Percentiles rank a stretch among this genome's conserved stretches.
These are phyloP conservation scores for Podaxis pistillaris DNA, from an alignment of 768 basidiomycete genomes.

Conservation along the genomic window DNA sequence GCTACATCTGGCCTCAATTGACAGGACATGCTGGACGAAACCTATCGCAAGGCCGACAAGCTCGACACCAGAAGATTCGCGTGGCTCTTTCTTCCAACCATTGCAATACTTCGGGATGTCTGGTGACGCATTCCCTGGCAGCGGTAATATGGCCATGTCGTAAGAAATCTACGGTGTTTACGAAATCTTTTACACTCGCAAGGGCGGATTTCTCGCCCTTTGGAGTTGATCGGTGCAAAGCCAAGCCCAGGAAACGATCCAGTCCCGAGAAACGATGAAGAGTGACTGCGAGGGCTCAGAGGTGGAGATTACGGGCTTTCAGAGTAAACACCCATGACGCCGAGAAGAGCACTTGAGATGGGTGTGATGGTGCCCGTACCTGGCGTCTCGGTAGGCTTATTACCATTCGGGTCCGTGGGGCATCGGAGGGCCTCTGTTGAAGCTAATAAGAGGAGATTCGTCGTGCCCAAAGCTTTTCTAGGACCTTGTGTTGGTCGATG, in stretches of 20 bases:
- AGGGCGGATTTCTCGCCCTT: slow-evolving; percentile 15
- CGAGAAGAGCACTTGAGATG: slow-evolving; percentile 41
- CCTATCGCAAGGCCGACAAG: slow-evolving; percentile 45
- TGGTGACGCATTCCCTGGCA: slow-evolving; percentile 58
- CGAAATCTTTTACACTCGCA: slow-evolving; percentile 48
- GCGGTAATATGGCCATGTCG: slow-evolving; percentile 45
- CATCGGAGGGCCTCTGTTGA: slow-evolving; percentile 76
- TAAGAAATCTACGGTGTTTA: slow-evolving; percentile 85
- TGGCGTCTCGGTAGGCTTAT: slow-evolving; percentile 25
- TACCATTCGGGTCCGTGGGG: slow-evolving; percentile 14
- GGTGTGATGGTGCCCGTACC: slow-evolving; percentile 57
- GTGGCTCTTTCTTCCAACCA: slow-evolving; percentile 60
- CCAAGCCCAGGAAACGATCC: slow-evolving; percentile 19
- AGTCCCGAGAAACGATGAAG: slow-evolving; percentile 27
- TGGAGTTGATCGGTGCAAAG: slow-evolving; percentile 28
- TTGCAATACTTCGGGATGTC: slow-evolving; percentile 53
- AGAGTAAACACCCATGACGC: slow-evolving; percentile 24
- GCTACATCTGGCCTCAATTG: slow-evolving; percentile 38
- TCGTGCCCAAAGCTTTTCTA: slow-evolving; percentile 93
- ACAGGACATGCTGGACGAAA: slow-evolving; percentile 39
- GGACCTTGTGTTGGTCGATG: slow-evolving; percentile 80
- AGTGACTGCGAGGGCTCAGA: slow-evolving; percentile 32
- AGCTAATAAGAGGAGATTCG: slow-evolving; percentile 87
- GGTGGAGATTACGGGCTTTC: slow-evolving; percentile 39
- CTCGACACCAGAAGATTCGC: slow-evolving; percentile 36